These are phyloP conservation scores for Backusella circina DNA, from an alignment of 192 early-diverging fungal species.

Conservation along the genomic window DNA sequence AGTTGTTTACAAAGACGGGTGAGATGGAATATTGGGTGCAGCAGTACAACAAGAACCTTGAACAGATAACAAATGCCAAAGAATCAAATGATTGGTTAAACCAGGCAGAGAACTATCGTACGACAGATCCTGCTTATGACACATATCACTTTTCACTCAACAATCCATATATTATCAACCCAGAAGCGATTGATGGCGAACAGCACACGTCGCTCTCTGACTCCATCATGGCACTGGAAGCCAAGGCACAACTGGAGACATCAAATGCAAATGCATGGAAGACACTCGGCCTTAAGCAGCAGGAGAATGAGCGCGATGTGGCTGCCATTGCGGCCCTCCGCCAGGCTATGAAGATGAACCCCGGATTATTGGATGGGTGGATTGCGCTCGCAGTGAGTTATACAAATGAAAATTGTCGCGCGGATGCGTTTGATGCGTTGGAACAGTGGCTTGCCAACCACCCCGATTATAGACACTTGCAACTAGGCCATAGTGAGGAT, in stretches of 20 bases:
- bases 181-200: conserved; percentile 42
- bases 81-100: conserved; percentile 64
- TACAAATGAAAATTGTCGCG: conserved; percentile 83
- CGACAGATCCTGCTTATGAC: conserved; percentile 51
- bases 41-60: conserved; percentile 66
- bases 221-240: conserved; percentile 85
- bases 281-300: conserved; percentile 80
- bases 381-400: conserved; percentile 87
- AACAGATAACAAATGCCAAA: conserved; percentile 53
- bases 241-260: conserved; percentile 74
- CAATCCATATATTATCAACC: conserved; percentile 68
- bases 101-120: conserved; percentile 38
- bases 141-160: conserved; percentile 71
- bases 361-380: conserved; percentile 74
- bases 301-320: conserved; percentile 94
- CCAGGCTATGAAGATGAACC: conserved; percentile 71
- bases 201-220: conserved; percentile 74
- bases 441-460: conserved; percentile 82
- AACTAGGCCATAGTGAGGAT: conserved; percentile 20
- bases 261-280: conserved; percentile 81
- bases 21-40: conserved; percentile 67
- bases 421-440: conserved; percentile 85
- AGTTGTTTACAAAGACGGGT: conserved; percentile 47
- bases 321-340: conserved; percentile 88
- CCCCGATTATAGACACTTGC: conserved; percentile 59